Base-by-base conservation (phyloP, 345 rosid genomes). In the Eucalyptus guilfoylei region DNA sequence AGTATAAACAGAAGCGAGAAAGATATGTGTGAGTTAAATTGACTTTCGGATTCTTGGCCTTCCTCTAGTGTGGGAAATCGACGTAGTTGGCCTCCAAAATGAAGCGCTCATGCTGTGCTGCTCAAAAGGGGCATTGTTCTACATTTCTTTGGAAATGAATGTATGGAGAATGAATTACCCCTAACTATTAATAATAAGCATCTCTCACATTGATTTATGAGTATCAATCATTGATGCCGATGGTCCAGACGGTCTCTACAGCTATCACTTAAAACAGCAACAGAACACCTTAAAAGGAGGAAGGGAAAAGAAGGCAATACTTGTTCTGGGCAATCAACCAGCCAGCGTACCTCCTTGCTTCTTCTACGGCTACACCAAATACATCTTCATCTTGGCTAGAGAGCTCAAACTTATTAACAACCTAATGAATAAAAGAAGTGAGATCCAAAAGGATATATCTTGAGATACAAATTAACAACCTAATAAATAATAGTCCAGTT, bases 321-420 rank as follows among this genome's bases (percentile, higher is more conserved):
- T 93, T 96, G 93, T 37, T 95, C 96, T 34, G 98, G 97, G 86
- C 98, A 97, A 94, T 96, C 99, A 90, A 97, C 91, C 91, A 94
- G 87, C 96, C 96, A 88, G 95, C 97, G 92, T 94, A 95, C 88
- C 94, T 93, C 88, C 55, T 91, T 49, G 99, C 99, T 94, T 96
- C 99, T 92, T 97, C 96, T 13, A 91, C 30, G 94, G 96, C 99
- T 91, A 95, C 97, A 86, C 95, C 96, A 91, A 94, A 95, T 91
- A 94, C 99, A 91, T 95, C 91, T 64, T 95, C 99, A 49, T 49
- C 49, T 49, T 49, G 15, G 89, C 96, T 96, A 86, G 94, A 90
- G 88, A 94, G 95, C 86, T 96, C 98, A 48, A 96, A 96, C 93
- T 91, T 91, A 89, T 93, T 92, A 62, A 97, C 99, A 52, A 96